Conservation (phyloP, 192 early-diverging fungal species). For the Entomortierella parvispora region DNA sequence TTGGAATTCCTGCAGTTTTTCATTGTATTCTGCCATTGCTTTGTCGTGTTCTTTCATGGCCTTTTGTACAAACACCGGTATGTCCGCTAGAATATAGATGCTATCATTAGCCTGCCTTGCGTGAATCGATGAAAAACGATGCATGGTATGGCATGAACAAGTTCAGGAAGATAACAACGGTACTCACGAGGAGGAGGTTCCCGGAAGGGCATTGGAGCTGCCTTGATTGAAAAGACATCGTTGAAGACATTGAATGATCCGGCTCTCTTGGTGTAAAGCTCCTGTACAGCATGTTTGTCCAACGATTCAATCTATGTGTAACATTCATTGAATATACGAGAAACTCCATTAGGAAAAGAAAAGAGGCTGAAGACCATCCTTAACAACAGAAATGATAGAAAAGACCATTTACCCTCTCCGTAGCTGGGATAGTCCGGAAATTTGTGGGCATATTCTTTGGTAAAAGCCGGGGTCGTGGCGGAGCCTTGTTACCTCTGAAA, state of each 20-base stretch:
- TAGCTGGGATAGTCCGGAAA: slow-evolving; percentile 23
- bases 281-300: slow-evolving; percentile 15
- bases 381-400: too few species aligned
- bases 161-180: too few species aligned
- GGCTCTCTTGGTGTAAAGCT: slow-evolving; percentile 1
- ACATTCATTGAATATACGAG: neutral
- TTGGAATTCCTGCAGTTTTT: neutral
- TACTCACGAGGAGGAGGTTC: slow-evolving; percentile 21
- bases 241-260: neutral
- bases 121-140: neutral
- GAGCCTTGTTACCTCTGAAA: too few species aligned
- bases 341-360: neutral
- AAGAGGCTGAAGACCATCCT: too few species aligned
- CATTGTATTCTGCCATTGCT: slow-evolving; percentile 10
- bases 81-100: slow-evolving; percentile 3
- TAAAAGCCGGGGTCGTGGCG: too few species aligned
- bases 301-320: slow-evolving; percentile 21
- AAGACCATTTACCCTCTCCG: slow-evolving; percentile 23
- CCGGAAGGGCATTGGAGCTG: slow-evolving; percentile 9
- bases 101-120: neutral
- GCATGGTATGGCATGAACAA: too few species aligned
- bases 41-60: slow-evolving; percentile 17
- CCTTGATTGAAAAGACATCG: slow-evolving; percentile 32
- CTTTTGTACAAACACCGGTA: slow-evolving; percentile 27
- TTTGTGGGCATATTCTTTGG: too few species aligned